phyloP scores from a whole-genome alignment of 805 yeast genomes.

The Lipomyces yamanashiensis region DNA sequence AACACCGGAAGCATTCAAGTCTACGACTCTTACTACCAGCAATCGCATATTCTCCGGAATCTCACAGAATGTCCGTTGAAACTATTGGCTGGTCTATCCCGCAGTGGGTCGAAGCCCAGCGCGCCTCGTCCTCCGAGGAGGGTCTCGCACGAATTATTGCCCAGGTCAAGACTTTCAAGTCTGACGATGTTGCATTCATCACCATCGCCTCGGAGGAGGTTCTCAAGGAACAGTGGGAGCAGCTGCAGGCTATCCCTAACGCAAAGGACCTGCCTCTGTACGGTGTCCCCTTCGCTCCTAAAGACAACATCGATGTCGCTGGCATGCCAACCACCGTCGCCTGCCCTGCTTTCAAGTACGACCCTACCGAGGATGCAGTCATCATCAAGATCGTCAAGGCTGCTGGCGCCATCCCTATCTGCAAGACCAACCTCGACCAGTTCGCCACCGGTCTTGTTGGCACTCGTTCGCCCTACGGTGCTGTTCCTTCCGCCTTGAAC shows the following conservation, averaged over 20 bases:
- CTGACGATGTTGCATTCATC: constrained; percentile 88
- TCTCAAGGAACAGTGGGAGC: constrained; percentile 75
- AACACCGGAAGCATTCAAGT: neutral
- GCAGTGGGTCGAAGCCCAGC: constrained; percentile 78
- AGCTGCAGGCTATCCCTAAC: constrained; percentile 63
- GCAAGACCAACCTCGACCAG: constrained; percentile 95
- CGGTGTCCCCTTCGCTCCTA: constrained; percentile 94
- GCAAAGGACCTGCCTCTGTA: constrained; percentile 63
- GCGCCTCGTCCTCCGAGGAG: constrained; percentile 61
- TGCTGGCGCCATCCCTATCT: constrained; percentile 92
- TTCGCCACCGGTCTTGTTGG: constrained; percentile 98
- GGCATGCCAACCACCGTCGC: constrained; percentile 93
- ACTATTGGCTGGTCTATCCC: constrained; percentile 73
- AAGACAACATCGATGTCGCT: constrained; percentile 89
- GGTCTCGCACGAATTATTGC: constrained; percentile 58
- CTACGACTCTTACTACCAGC: neutral
- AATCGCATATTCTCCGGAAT: neutral
- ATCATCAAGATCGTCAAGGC: constrained; percentile 73
- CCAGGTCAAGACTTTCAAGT: constrained; percentile 42
- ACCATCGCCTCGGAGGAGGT: constrained; percentile 66
- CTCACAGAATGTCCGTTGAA: constrained; percentile 17
- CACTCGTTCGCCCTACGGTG: constrained; percentile 91
- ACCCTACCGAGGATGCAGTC: constrained; percentile 73
- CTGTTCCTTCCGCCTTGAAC: constrained; percentile 78
- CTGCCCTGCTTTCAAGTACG: constrained; percentile 80